These are phyloP conservation scores for Microcos paniculata DNA, from an alignment of 345 rosid species.

Conservation along the genomic window DNA sequence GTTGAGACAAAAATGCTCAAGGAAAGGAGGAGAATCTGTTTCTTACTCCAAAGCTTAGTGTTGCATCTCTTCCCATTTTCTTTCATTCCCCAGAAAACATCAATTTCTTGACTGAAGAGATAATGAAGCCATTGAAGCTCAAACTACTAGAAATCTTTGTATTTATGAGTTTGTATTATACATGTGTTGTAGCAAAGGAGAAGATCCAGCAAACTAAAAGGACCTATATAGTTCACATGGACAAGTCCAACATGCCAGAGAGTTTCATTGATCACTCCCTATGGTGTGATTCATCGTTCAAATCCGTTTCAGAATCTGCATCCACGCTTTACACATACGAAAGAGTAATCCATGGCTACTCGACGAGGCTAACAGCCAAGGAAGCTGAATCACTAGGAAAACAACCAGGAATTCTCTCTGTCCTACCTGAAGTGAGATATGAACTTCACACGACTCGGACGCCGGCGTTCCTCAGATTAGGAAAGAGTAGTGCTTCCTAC, in stretches of 20 bases:
- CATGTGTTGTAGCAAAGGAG: constrained; percentile 26
- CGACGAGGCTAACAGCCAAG: constrained; percentile 39
- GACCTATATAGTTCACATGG: constrained; percentile 61
- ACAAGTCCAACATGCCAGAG: constrained; percentile 47
- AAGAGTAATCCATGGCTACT: constrained; percentile 63
- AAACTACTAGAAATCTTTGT: constrained; percentile 19
- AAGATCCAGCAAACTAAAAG: constrained; percentile 27
- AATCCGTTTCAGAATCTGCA: constrained; percentile 42
- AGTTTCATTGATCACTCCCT: constrained; percentile 41
- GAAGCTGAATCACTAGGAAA: constrained; percentile 39
- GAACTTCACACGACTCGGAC: constrained; percentile 64
- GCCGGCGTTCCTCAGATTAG: constrained; percentile 62
- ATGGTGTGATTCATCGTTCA: constrained; percentile 52
- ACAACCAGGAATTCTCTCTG: constrained; percentile 48
- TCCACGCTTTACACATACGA: constrained; percentile 52
- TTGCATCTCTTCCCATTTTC: neutral
- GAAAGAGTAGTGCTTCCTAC: constrained; percentile 27
- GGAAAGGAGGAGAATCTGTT: constrained; percentile 33
- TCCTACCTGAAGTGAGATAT: constrained; percentile 46
- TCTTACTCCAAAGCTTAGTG: neutral
- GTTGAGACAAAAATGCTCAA: constrained; percentile 67
- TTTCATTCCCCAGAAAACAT: neutral
- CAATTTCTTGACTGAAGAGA: neutral
- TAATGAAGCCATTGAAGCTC: constrained; percentile 29
- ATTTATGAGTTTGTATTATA: constrained; percentile 26